These are phyloP conservation scores for Taxillus chinensis DNA, from an alignment of 164 flowering plant species.

Conservation along the genomic window DNA sequence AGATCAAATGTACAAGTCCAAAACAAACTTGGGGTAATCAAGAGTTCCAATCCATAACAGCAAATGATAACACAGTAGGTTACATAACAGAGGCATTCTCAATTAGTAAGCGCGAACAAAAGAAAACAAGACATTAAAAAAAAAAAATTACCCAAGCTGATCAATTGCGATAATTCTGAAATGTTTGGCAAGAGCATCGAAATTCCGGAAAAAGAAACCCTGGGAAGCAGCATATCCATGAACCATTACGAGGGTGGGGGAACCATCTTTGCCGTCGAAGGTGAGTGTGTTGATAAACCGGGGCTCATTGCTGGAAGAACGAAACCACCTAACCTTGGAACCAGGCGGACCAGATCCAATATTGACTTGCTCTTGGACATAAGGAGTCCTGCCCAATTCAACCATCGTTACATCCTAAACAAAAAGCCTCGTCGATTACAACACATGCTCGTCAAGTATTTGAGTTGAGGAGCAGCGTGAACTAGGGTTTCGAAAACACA, in stretches of 20 bases:
- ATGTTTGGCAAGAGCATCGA: conserved; percentile 73
- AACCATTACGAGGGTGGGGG: conserved; percentile 92
- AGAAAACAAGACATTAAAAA: no score
- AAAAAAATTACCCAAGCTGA: conserved; percentile 67
- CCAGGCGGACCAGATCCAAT: conserved; percentile 94
- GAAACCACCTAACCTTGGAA: conserved; percentile 77
- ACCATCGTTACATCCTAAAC: neutral
- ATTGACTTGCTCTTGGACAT: conserved; percentile 69
- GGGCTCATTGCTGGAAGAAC: conserved; percentile 63
- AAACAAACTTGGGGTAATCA: no score
- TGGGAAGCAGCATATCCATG: conserved; percentile 97
- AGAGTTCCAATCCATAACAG: neutral
- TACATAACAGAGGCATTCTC: no score
- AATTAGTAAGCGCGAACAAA: no score
- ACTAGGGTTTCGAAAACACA: conserved; percentile 1
- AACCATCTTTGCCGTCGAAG: conserved; percentile 57
- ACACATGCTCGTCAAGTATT: no score
- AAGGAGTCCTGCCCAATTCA: conserved; percentile 52
- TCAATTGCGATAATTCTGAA: conserved; percentile 86
- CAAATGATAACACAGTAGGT: neutral
- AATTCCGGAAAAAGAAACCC: conserved; percentile 90
- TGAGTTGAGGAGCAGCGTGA: neutral
- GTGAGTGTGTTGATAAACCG: conserved; percentile 88
- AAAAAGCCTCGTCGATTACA: neutral
- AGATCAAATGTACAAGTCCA: no score